Percentiles rank a stretch among this genome's conserved stretches.
These are phyloP conservation scores for Brasilioporus rufonigricans DNA, from an alignment of 768 basidiomycete species.

Conservation along the genomic window DNA sequence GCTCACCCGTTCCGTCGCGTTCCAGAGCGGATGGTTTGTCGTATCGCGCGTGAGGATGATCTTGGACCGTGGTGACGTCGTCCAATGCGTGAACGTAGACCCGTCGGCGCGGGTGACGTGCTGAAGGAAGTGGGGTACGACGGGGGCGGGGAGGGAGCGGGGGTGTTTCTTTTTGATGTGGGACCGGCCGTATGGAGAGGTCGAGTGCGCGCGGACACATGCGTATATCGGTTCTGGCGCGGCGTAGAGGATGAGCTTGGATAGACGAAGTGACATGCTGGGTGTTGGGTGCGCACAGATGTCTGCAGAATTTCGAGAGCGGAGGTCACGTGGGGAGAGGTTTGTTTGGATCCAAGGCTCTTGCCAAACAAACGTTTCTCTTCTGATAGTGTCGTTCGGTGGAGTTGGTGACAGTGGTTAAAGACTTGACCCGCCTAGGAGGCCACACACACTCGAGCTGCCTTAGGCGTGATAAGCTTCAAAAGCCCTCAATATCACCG, in stretches of 20 bases:
- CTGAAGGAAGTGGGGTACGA: slow-evolving; percentile 86
- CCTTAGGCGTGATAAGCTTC: too few relatives aligned
- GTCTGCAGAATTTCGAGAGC: neutral
- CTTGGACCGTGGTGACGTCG: slow-evolving; percentile 78
- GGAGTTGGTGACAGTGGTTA: too few relatives aligned
- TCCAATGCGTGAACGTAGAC: slow-evolving; percentile 83
- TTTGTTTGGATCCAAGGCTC: slow-evolving; percentile 19
- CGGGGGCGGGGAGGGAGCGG: slow-evolving; percentile 71
- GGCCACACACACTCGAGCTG: too few relatives aligned
- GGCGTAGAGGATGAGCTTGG: slow-evolving; percentile 12
- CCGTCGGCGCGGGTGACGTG: slow-evolving; percentile 86
- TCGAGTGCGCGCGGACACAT: slow-evolving; percentile 50
- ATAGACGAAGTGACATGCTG: slow-evolving; percentile 14
- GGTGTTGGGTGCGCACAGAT: too few relatives aligned
- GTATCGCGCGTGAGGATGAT: slow-evolving; percentile 83
- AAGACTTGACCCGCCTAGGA: too few relatives aligned
- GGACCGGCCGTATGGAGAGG: slow-evolving; percentile 79
- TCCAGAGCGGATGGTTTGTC: slow-evolving; percentile 88
- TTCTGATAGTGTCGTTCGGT: too few relatives aligned
- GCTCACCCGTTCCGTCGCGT: slow-evolving; percentile 55
- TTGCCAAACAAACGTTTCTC: slow-evolving; percentile 18
- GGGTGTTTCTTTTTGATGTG: slow-evolving; percentile 76
- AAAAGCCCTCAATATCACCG: too few relatives aligned
- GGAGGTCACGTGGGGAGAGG: neutral
- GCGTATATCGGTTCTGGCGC: neutral